A percentile compares a stretch with the other conserved stretches of the same genome.
Evolutionary conservation across 202 grass and related monocot species (phyloP).

Genomic region (Brachypodium distachyon): DNA sequence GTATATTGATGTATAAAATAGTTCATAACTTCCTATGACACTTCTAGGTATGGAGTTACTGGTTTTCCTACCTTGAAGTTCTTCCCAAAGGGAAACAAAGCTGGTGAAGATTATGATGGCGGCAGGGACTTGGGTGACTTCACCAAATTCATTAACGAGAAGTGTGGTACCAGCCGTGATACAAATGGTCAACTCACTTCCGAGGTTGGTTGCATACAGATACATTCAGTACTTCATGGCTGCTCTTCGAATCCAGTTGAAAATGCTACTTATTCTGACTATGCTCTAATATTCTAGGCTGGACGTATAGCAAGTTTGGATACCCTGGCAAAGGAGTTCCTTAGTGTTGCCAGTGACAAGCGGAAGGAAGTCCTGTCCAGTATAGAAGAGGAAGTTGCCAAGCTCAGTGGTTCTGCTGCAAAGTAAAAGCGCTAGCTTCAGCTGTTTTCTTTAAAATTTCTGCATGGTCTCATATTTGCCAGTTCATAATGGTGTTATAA

Average conservation of each 20-base stretch:
- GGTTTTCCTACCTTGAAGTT: slow-evolving; percentile 65
- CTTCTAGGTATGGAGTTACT: slow-evolving; percentile 42
- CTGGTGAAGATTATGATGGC: slow-evolving; percentile 66
- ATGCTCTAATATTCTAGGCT: slow-evolving; percentile 27
- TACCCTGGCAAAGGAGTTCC: slow-evolving; percentile 67
- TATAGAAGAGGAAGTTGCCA: slow-evolving; percentile 63
- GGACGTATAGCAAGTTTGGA: slow-evolving; percentile 50
- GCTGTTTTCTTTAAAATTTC: neutral
- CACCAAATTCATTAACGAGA: slow-evolving; percentile 68
- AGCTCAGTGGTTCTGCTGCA: slow-evolving; percentile 58
- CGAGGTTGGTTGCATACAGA: slow-evolving; percentile 41
- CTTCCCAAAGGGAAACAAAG: slow-evolving; percentile 75
- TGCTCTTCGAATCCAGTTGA: neutral
- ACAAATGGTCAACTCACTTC: slow-evolving; percentile 62
- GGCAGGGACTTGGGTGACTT: slow-evolving; percentile 56
- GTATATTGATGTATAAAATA: neutral
- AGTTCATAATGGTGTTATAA: neutral
- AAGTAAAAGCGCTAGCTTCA: slow-evolving; percentile 36
- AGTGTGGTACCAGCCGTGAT: slow-evolving; percentile 57
- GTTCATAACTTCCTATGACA: neutral
- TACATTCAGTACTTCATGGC: neutral
- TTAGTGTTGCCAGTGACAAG: slow-evolving; percentile 46
- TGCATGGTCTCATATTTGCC: neutral
- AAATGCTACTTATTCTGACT: neutral
- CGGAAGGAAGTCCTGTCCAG: slow-evolving; percentile 49